Base-by-base conservation (phyloP, 208 protist genomes). In the Crithidia brevicula region DNA sequence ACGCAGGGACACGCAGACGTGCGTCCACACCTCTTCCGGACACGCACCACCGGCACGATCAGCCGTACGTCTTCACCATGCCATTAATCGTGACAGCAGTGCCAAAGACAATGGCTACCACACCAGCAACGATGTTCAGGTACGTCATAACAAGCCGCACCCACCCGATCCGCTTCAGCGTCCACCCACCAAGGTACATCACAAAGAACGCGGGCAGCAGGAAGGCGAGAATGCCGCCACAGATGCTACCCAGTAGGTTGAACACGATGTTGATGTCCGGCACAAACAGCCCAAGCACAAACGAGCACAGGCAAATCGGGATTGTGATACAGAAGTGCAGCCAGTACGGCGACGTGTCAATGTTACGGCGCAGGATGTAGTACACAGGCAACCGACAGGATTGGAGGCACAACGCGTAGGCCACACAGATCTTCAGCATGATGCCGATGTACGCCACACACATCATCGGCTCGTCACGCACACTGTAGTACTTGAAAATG, bases 231-330 rank as follows among this genome's bases (percentile, higher is more conserved):
- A 85, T 62, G 10, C 81, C 82, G 13, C 81, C 85, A 60, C 72
- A 86, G 18, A 92, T 50, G 40, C 72, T 74, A n/a, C 89, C 85
- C 23, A 89, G 51, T 34, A 94, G 57, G 18, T 79, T 75, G 72
- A 92, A 88, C 18, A 89, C 86, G 45, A 88, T 79, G 50, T 74
- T 82, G 54, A 94, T 74, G 52, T 85, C 74, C 4, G 85, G 85
- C 47, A 92, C 71, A 40, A 90, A 83, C 23, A 94, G 33, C 13
- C 83, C 89, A 4, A 79, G 43, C 23, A 89, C 33, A 4, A 91
- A 78, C 28, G 82, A 66, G 18, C 52, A 49, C 9, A 72, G 30
- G 53, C 69, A 59, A 46, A 78, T 50, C 23, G 57, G 47, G 18
- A 79, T 58, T 6, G 68, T 70, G 49, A 82, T 61, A 61, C 64